Evolutionary conservation across 1,284 basidiomycete species (phyloP), one percentile per base, ranked within the genome.

Genomic region (Tausonia pullulans): DNA sequence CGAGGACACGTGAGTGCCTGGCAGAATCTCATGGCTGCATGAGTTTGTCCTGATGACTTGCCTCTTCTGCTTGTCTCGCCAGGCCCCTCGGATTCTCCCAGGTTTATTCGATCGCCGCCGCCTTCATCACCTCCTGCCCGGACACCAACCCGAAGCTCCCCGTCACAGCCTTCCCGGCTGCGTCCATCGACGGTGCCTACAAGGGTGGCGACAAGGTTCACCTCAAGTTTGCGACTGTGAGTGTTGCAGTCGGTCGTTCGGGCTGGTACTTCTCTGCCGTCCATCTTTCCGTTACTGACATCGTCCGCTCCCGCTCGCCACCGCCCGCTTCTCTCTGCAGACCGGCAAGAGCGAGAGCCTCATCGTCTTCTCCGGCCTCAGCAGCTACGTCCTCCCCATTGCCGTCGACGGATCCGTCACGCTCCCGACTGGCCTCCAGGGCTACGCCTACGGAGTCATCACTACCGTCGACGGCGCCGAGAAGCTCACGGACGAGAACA

Each of bases 1-100:
- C 6, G 81, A 82, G 70, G 77, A 78, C 68, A 77, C 76, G 74
- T 79, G 48, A 78, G 81, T 27, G 27, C 2, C 1, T 84, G 83
- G 83, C 78, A 70, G 76, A 77, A 64, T 74, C 74, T 41, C 81
- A 82, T 5, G 76, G 86, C 40, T 74, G 75, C 14, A 70, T 79
- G 27, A 27, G 27, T 27, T 27, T 27, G 27, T 27, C 27, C 27
- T 27, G 27, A 27, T 27, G 2, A 27, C 27, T 27, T 2, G 27
- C 27, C 27, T 27, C 27, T 27, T 27, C 27, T 27, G 27, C 27
- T 27, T 27, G 27, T 27, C 44, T 39, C 44, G 11, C 6, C 10
- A 46, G 8, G 46, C 81, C 83, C 4, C 77, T 86, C 44, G 74
- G 76, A 49, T 73, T 80, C 62, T 79, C 78, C 72, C 79, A 82